Conservation (phyloP, 2,329 filamentous ascomycete genomes). For the Orbilia blumenaviensis region DNA sequence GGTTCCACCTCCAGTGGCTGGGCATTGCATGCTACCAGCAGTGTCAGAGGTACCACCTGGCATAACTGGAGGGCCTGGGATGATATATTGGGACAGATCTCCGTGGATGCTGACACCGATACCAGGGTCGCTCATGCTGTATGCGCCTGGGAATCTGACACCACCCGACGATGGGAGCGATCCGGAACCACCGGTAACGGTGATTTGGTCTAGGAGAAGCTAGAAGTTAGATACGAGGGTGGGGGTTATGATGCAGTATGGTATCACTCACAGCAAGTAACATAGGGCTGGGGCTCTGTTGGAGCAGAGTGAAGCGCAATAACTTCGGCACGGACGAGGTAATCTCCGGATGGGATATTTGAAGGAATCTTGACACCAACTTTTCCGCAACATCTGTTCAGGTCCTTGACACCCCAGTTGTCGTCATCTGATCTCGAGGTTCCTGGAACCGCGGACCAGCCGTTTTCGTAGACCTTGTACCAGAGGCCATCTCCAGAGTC, state of each 20-base stretch:
- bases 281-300: conserved; percentile 62
- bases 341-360: conserved; percentile 67
- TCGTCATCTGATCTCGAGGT: conserved; percentile 60
- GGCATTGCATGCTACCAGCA: conserved; percentile 30
- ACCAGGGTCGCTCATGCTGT: conserved; percentile 64
- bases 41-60: conserved; percentile 25
- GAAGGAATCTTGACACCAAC: conserved; percentile 65
- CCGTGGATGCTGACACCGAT: conserved; percentile 65
- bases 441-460: conserved; percentile 62
- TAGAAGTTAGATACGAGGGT: background rate
- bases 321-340: conserved; percentile 68
- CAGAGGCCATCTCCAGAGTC: conserved; percentile 64
- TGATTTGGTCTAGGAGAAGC: conserved; percentile 61
- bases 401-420: conserved; percentile 64
- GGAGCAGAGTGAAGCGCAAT: conserved; percentile 67
- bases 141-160: conserved; percentile 65
- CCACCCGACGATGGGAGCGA: conserved; percentile 60
- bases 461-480: conserved; percentile 68
- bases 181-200: conserved; percentile 63
- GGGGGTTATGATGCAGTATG: background rate
- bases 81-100: conserved; percentile 59
- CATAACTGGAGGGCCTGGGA: conserved; percentile 61
- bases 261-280: conserved; percentile 58
- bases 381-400: conserved; percentile 63
- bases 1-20: conserved; percentile 24